Percentiles rank a stretch among this genome's conserved stretches.
Evolutionary conservation across 495 filamentous ascomycete species (phyloP).

Genomic region (Tuber umbilicatum): DNA sequence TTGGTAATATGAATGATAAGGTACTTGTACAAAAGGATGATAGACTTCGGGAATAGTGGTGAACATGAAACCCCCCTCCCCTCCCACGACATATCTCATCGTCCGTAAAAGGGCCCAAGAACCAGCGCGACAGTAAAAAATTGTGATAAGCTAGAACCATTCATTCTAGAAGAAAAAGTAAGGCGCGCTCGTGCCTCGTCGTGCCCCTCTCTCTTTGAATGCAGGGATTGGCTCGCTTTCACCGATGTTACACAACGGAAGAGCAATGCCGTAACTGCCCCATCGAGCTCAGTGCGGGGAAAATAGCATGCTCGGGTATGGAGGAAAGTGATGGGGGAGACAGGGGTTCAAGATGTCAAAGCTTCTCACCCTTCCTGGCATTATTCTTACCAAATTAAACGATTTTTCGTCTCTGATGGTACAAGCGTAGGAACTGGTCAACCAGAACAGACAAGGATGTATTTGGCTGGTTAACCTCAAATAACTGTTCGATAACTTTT

Average conservation of each 20-base stretch:
- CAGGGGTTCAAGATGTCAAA: too few species aligned
- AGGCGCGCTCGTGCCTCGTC: conserved; percentile 1
- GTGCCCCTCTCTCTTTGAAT: conserved; percentile 2
- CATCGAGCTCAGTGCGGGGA: not conserved
- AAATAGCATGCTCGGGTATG: not conserved
- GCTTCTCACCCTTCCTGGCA: too few species aligned
- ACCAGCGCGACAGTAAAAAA: not conserved
- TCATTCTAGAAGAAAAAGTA: conserved; percentile 1
- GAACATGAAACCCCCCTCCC: not conserved
- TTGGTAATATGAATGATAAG: not conserved
- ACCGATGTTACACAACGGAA: not conserved
- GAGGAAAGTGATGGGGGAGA: too few species aligned
- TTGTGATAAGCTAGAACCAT: not conserved
- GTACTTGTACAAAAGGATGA: not conserved
- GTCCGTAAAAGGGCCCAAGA: not conserved
- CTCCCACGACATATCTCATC: not conserved
- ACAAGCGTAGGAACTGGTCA: too few species aligned
- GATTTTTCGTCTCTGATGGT: too few species aligned
- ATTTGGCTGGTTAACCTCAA: too few species aligned
- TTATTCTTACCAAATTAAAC: too few species aligned
- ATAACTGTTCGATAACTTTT: too few species aligned
- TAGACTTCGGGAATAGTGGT: not conserved
- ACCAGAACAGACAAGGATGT: too few species aligned
- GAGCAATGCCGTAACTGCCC: conserved; percentile 1
- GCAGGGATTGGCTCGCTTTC: not conserved